phyloP scores from a whole-genome alignment of 208 protist genomes.

The Kentomonas sorsogonicus region DNA sequence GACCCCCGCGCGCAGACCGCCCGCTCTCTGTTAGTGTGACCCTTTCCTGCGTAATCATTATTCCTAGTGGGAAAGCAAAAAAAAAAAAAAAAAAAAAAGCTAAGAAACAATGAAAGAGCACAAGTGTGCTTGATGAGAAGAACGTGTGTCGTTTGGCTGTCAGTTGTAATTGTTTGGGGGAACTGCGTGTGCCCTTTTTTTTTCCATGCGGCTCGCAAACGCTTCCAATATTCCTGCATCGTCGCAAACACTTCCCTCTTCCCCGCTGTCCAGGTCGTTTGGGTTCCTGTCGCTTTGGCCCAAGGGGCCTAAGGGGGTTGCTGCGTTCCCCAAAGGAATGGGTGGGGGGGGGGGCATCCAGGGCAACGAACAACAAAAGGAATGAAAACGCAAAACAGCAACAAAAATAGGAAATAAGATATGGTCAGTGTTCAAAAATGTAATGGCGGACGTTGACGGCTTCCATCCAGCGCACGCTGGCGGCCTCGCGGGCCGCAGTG shows the following conservation, averaged over 20 bases:
- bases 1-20: no score
- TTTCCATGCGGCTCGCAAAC: neutral
- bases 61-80: neutral
- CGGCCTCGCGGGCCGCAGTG: constrained; percentile 31
- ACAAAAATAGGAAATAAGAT: neutral
- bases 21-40: neutral
- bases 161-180: neutral
- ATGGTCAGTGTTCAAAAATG: constrained; percentile 24
- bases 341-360: neutral
- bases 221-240: neutral
- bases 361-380: neutral
- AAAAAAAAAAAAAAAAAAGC: constrained; percentile 2
- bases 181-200: neutral
- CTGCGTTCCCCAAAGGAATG: neutral
- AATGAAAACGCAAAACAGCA: neutral
- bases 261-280: neutral
- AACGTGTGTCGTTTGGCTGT: neutral
- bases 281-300: neutral
- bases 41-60: neutral
- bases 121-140: neutral
- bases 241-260: neutral
- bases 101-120: neutral
- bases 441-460: constrained; percentile 41
- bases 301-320: neutral
- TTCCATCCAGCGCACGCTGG: constrained; percentile 22